phyloP scores from a whole-genome alignment of 305 asterid species.

The Salvia sclarea region DNA sequence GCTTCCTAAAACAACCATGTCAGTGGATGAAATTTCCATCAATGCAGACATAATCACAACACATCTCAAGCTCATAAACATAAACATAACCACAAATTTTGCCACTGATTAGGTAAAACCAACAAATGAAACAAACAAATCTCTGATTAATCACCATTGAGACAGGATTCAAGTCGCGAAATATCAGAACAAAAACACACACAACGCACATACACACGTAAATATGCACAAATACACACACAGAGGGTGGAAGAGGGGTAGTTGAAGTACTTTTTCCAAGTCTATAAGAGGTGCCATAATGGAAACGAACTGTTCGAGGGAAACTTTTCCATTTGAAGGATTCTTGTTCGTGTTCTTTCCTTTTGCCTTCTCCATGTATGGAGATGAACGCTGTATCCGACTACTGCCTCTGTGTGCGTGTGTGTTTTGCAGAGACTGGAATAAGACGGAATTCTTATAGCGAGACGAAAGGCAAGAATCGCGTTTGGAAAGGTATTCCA shows the following conservation, averaged over 20 bases:
- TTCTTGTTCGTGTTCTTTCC: constrained; percentile 38
- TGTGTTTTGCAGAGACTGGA: constrained; percentile 16
- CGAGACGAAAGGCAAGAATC: constrained; percentile 2
- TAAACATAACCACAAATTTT: not conserved
- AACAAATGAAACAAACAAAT: not conserved
- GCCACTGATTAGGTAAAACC: constrained; percentile 6
- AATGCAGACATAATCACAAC: constrained; percentile 8
- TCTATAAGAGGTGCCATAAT: constrained; percentile 83
- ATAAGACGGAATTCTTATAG: not conserved
- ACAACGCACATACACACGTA: not conserved
- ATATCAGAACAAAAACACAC: not conserved
- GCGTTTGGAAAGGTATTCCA: not conserved
- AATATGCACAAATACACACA: not conserved
- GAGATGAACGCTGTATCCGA: constrained; percentile 27
- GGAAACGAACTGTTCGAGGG: constrained; percentile 88
- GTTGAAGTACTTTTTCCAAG: constrained; percentile 74
- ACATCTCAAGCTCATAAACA: not conserved
- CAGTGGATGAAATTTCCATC: not conserved
- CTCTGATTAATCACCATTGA: not conserved
- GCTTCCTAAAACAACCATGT: constrained; percentile 63
- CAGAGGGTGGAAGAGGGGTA: not conserved
- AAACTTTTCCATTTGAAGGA: constrained; percentile 43
- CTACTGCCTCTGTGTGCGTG: not conserved
- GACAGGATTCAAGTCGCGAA: not conserved
- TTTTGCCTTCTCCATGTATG: constrained; percentile 64